Evolutionary conservation across 176 grass and related monocot genomes (phyloP).

Genomic region (Carex kokanica): DNA sequence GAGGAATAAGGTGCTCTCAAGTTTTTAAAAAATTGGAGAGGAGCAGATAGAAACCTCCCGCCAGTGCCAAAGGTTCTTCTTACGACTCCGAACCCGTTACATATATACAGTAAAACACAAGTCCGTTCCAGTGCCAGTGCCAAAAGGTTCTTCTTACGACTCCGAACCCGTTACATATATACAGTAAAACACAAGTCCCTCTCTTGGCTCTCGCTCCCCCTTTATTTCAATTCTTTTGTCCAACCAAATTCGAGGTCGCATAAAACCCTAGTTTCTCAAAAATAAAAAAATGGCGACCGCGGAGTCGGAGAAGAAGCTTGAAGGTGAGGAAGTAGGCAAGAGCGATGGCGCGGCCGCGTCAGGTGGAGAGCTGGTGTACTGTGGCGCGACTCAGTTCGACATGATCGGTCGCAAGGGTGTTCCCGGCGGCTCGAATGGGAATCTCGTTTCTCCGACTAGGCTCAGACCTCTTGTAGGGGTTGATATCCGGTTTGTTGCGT

Average conservation of each 20-base stretch:
- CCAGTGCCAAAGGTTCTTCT: no score
- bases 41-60: conserved; percentile 7
- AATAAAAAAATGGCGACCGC: conserved; percentile 53
- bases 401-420: conserved; percentile 51
- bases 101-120: no score
- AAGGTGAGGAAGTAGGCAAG: conserved; percentile 41
- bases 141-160: not conserved
- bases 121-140: no score
- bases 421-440: conserved; percentile 31
- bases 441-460: conserved; percentile 73
- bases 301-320: conserved; percentile 36
- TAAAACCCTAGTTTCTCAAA: conserved; percentile 29
- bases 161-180: not conserved
- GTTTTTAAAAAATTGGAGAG: conserved; percentile 1
- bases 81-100: no score
- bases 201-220: not conserved
- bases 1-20: not conserved
- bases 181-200: not conserved
- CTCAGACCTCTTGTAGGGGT: conserved; percentile 72
- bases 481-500: conserved; percentile 79
- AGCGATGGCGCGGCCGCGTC: not conserved
- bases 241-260: conserved; percentile 34
- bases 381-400: conserved; percentile 71
- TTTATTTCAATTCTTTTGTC: conserved; percentile 31
- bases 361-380: conserved; percentile 78